Evolutionary conservation across 352 stramenopile species (phyloP).

Genomic region (Thalassiosira exigua): DNA sequence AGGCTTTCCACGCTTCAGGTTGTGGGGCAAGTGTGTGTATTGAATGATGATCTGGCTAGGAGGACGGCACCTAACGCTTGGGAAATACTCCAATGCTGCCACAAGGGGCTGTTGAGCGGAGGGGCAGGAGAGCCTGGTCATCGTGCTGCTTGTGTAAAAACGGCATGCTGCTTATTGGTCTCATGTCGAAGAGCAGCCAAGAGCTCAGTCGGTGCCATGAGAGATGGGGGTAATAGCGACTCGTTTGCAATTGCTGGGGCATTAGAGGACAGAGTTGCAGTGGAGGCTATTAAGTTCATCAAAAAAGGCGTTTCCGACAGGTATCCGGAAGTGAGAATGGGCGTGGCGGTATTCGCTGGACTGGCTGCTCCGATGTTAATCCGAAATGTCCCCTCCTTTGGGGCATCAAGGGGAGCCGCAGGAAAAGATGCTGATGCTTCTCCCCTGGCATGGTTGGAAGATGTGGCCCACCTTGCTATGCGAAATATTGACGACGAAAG

Average conservation of each 20-base stretch:
- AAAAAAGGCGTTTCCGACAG: conserved; percentile 73
- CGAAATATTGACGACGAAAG: conserved; percentile 84
- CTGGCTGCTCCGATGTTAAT: conserved; percentile 68
- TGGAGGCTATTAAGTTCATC: conserved; percentile 78
- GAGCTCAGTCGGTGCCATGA: conserved; percentile 7
- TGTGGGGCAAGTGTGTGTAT: conserved; percentile 62
- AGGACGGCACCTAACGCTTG: conserved; percentile 68
- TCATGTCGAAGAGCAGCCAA: conserved; percentile 62
- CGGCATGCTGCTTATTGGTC: conserved; percentile 60
- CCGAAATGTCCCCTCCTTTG: conserved; percentile 51
- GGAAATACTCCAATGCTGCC: conserved; percentile 77
- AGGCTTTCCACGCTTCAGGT: conserved; percentile 75
- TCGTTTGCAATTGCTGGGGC: conserved; percentile 67
- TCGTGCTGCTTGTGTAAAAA: conserved; percentile 69
- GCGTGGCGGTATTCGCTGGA: conserved; percentile 63
- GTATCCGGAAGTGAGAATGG: conserved; percentile 77
- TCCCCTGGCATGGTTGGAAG: conserved; percentile 67
- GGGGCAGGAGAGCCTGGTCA: conserved; percentile 77
- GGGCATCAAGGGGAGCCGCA: not conserved
- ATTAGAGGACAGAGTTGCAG: conserved; percentile 73
- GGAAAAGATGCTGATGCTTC: conserved; percentile 36
- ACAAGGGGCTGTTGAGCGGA: conserved; percentile 74
- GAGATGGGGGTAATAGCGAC: conserved; percentile 6
- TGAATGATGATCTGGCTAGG: conserved; percentile 57
- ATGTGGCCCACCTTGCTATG: conserved; percentile 70